Evolutionary conservation across 2,329 filamentous ascomycete species (phyloP).

Genomic region (Emmonsia crescens): DNA sequence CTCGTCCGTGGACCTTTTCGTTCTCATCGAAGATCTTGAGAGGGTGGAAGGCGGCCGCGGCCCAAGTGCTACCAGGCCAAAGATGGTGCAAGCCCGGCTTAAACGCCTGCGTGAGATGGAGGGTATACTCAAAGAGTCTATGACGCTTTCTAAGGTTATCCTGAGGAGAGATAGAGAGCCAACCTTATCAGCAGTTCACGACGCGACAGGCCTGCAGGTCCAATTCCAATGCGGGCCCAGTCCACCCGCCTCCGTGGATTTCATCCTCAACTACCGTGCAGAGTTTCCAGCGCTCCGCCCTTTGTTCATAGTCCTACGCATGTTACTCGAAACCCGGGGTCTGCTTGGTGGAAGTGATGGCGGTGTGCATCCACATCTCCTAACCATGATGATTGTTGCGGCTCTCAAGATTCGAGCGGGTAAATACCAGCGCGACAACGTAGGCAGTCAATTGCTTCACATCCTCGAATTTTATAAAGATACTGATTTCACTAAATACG

Average conservation of each 20-base stretch:
- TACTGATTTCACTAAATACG: constrained; percentile 36
- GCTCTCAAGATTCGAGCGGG: constrained; percentile 38
- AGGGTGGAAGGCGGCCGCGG: constrained; percentile 15
- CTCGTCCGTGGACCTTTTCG: constrained; percentile 46
- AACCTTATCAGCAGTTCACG: constrained; percentile 32
- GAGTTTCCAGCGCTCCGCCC: constrained; percentile 40
- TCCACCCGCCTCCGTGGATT: constrained; percentile 28
- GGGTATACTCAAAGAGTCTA: neutral
- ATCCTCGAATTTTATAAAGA: constrained; percentile 41
- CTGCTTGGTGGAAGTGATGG: constrained; percentile 38
- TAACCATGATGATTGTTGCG: constrained; percentile 48
- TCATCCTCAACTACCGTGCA: constrained; percentile 37
- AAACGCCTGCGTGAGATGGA: constrained; percentile 14
- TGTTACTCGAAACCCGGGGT: constrained; percentile 40
- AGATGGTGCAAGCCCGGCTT: constrained; percentile 18
- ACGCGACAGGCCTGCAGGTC: constrained; percentile 38
- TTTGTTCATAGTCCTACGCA: constrained; percentile 41
- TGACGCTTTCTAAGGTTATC: neutral
- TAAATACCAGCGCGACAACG: constrained; percentile 19
- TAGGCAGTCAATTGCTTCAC: constrained; percentile 36
- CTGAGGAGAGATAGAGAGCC: constrained; percentile 16
- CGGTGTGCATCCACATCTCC: constrained; percentile 44
- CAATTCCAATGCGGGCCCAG: constrained; percentile 41
- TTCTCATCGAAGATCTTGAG: constrained; percentile 20
- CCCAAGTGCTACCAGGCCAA: constrained; percentile 26